Conservation (phyloP, 164 flowering plant species). For the Paratinospora sagittata region DNA sequence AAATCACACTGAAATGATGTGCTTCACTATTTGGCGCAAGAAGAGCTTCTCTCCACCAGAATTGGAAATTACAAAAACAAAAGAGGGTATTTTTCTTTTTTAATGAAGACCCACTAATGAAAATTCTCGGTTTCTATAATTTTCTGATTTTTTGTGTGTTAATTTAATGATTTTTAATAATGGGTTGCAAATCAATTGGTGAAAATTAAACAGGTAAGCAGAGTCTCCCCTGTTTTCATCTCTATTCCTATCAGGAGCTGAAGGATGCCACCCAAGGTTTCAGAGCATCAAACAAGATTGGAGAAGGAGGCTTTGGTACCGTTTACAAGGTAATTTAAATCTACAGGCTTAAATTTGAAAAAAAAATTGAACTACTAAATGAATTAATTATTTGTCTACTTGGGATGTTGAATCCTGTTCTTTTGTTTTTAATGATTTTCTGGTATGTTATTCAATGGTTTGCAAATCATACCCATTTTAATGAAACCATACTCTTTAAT, state of each 20-base stretch:
- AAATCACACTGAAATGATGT: background rate
- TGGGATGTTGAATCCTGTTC: too few species aligned
- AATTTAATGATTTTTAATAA: background rate
- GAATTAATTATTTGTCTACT: too few species aligned
- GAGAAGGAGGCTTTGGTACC: slow-evolving; percentile 40
- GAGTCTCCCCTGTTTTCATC: slow-evolving; percentile 7
- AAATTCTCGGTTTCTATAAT: too few species aligned
- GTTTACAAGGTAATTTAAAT: slow-evolving; percentile 39
- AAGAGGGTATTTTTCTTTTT: slow-evolving; percentile 6
- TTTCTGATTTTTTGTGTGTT: too few species aligned
- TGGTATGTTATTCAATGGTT: background rate
- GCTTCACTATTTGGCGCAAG: background rate
- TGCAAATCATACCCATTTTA: background rate
- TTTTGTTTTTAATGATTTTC: too few species aligned
- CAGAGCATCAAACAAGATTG: slow-evolving; percentile 27
- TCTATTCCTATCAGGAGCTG: slow-evolving; percentile 27
- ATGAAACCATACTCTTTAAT: too few species aligned
- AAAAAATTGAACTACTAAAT: too few species aligned
- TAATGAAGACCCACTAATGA: too few species aligned
- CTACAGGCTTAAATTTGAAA: too few species aligned
- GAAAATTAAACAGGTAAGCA: background rate
- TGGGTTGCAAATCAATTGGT: background rate
- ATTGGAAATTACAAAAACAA: background rate
- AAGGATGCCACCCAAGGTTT: slow-evolving; percentile 30
- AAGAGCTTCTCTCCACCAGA: background rate